Evolutionary conservation across 1,139 yeast species (phyloP).

Genomic region (Blastobotrys aristatus): DNA sequence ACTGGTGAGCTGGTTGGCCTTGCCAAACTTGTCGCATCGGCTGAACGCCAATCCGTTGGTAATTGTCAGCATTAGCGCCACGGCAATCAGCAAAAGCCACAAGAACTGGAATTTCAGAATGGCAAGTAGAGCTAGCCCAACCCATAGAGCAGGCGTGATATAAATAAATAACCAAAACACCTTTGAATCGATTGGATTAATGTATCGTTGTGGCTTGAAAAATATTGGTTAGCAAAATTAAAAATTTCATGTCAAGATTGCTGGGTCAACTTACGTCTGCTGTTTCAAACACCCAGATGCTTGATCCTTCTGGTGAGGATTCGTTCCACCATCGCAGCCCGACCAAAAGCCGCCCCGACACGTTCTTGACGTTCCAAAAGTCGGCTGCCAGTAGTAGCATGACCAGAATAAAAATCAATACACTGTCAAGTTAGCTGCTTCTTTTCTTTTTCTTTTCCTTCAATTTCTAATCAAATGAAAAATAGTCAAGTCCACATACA

Average conservation of each 20-base stretch:
- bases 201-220: conserved; percentile 57
- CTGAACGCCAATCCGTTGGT: conserved; percentile 89
- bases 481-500: conserved; percentile 41
- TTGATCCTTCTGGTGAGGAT: conserved; percentile 49
- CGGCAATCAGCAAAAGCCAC: conserved; percentile 40
- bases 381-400: conserved; percentile 77
- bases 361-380: conserved; percentile 91
- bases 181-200: conserved; percentile 87
- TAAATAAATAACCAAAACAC: conserved; percentile 82
- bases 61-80: conserved; percentile 65
- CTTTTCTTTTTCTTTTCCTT: background rate
- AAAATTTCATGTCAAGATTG: no score
- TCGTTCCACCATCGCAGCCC: conserved; percentile 95
- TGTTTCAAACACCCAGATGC: conserved; percentile 85
- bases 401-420: conserved; percentile 71
- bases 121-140: conserved; percentile 66
- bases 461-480: background rate
- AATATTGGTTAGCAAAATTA: background rate
- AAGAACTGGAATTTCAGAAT: conserved; percentile 71
- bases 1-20: conserved; percentile 59
- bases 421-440: conserved; percentile 30
- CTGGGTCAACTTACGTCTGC: conserved; percentile 54
- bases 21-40: conserved; percentile 83
- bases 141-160: conserved; percentile 72
- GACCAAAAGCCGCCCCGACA: conserved; percentile 81